Base-by-base conservation (phyloP, 1,284 basidiomycete genomes). In the Cryptococcus jaspeensis region DNA sequence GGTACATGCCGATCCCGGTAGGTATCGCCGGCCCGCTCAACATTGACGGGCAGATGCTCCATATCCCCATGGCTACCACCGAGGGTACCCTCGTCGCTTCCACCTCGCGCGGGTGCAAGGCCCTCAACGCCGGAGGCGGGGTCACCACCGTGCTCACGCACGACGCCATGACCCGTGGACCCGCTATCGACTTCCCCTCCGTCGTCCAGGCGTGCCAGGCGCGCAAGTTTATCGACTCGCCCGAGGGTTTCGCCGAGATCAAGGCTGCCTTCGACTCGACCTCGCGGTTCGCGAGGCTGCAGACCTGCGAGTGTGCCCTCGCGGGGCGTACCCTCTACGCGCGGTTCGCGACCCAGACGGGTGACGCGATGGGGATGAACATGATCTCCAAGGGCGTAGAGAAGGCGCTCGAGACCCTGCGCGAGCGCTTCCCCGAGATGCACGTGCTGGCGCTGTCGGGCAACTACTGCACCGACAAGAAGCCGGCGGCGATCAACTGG, bases 281-380 rank as follows among this genome's bases (percentile, higher is more conserved):
- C 0, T 92, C 90, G 12, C 83, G 93, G 40, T 97, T 95, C 70
- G 93, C 92, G 8, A 84, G 87, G 69, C 77, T 97, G 52, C 85
- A 88, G 77, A 83, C 82, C 52, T 81, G 96, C 67, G 93, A 94
- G 82, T 87, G 86, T 49, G 88, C 87, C 0, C 80, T 95, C 72
- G 93, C 93, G 2, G 93, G 93, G 22, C 83, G 93, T 41, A 97
- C 93, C 39, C 81, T 99, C 40, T 99, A 88, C 75, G 87, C 98
- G n/a, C 85, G 96, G 48, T 98, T 99, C 72, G 90, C 90, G 47
- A 98, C 93, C 57, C 87, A 83, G 52, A 99, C 96, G 0, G 96
- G 96, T 55, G 96, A 99, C 73, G 96, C 95, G 32, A 99, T 99
- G 95, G 95, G 95, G 36, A 99, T 99, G 96, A 99, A 99, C 82